Evolutionary conservation across 2,329 filamentous ascomycete genomes (phyloP), one percentile per base, ranked within the genome.

Genomic region (Biscogniauxia sp.): DNA sequence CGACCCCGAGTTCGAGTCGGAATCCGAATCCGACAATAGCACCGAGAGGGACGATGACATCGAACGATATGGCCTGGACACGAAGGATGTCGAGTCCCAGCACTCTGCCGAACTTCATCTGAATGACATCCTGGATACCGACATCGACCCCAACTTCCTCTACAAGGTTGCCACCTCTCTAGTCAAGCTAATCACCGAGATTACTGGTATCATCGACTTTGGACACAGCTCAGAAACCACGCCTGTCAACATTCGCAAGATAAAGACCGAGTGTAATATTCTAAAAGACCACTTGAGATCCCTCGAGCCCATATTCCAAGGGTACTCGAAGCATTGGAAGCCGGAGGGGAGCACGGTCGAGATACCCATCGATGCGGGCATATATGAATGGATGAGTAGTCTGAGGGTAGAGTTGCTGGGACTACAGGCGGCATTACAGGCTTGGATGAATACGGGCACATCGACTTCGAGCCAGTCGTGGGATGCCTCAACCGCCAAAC

Each of bases 341-440:
- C 45, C 51, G 13, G 20, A 61, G 6, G 53, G 54, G 20, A 45
- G 45, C 8, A 19, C 52, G 9, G 32, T 20, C 20, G 57, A 59
- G 5, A 37, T 70, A 20, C 68, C 68, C 8, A 50, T 68, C 23
- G 68, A 68, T 45, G 62, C 69, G 1, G 67, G 66, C 25, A 53
- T 72, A 5, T 58, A 55, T 17, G 32, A 64, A 20, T 70, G 68
- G 68, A 55, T 71, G 53, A 54, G 37, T 2, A 63, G 53, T 5
- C 64, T 72, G 8, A 53, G 61, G n/a, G 23, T 53, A 23, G 61
- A 66, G 20, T 54, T 71, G 45, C 55, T 64, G 7, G 61, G 53
- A 3, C 17, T 70, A 5, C 59, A 66, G 32, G 51, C 45, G 13
- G 49, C 54, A 1, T 51, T 68, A 13, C 50, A 61, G 19, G 49